A percentile compares a stretch with the other conserved stretches of the same genome.
Evolutionary conservation across 352 stramenopile species (phyloP).

Genomic region (Phytophthora boehmeriae): DNA sequence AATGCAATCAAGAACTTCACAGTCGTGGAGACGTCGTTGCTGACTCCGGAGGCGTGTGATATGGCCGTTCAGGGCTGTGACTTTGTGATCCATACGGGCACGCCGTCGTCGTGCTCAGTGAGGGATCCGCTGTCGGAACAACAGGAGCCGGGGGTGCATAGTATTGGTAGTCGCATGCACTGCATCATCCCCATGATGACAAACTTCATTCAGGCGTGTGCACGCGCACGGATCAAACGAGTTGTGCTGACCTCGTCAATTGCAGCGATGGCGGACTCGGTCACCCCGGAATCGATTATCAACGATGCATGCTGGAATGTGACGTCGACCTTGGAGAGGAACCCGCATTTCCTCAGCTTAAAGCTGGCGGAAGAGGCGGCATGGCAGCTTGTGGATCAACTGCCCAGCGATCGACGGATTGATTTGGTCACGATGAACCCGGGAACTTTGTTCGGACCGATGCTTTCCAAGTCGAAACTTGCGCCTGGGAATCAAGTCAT

Average conservation of each 20-base stretch:
- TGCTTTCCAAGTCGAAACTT: slow-evolving; percentile 85
- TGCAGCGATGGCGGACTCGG: slow-evolving; percentile 83
- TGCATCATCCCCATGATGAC: slow-evolving; percentile 93
- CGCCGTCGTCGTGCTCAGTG: slow-evolving; percentile 86
- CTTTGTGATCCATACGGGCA: slow-evolving; percentile 91
- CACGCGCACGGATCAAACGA: slow-evolving; percentile 77
- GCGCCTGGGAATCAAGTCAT: slow-evolving; percentile 87
- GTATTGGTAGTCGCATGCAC: slow-evolving; percentile 90
- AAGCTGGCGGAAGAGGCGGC: slow-evolving; percentile 88
- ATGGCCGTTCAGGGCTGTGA: slow-evolving; percentile 88
- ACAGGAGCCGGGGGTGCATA: slow-evolving; percentile 85
- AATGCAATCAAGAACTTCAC: slow-evolving; percentile 83
- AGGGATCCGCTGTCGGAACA: slow-evolving; percentile 86
- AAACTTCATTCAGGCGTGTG: slow-evolving; percentile 90
- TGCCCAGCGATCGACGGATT: slow-evolving; percentile 80
- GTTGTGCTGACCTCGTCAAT: slow-evolving; percentile 89
- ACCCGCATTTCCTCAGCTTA: slow-evolving; percentile 88
- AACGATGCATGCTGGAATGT: slow-evolving; percentile 90
- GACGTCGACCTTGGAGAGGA: slow-evolving; percentile 80
- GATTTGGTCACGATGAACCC: slow-evolving; percentile 90
- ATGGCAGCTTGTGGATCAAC: slow-evolving; percentile 88
- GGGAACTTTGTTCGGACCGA: slow-evolving; percentile 81
- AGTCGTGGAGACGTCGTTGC: slow-evolving; percentile 86
- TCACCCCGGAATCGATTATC: slow-evolving; percentile 77
- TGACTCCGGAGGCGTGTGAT: slow-evolving; percentile 88